These are phyloP conservation scores for Diplocarpon mali DNA, from an alignment of 2,329 filamentous ascomycete species.

Conservation along the genomic window DNA sequence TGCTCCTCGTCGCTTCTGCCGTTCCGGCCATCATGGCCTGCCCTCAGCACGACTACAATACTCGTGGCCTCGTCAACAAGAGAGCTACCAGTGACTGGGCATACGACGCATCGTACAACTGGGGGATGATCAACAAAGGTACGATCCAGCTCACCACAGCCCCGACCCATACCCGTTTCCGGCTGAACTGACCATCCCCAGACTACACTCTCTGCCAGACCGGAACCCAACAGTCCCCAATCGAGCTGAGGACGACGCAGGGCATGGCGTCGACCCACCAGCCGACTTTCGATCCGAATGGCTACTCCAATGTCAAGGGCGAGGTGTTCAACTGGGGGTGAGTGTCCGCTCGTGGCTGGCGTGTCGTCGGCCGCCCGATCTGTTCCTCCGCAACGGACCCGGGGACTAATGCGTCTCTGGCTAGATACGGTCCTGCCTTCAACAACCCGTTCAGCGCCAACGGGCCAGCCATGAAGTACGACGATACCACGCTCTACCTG, in stretches of 20 bases:
- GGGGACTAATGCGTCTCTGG: neutral
- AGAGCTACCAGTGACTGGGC: conserved; percentile 18
- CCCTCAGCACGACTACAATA: conserved; percentile 1
- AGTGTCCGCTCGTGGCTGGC: neutral
- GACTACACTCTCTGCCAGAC: conserved; percentile 37
- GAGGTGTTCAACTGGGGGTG: conserved; percentile 35
- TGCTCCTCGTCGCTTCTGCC: neutral
- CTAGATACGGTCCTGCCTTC: conserved; percentile 35
- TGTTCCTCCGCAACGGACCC: too few relatives aligned
- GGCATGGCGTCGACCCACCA: conserved; percentile 32
- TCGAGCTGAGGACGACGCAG: conserved; percentile 31
- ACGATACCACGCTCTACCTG: conserved; percentile 37
- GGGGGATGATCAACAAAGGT: conserved; percentile 29
- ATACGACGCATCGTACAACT: conserved; percentile 31
- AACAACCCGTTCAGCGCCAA: conserved; percentile 28
- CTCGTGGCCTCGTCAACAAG: conserved; percentile 1
- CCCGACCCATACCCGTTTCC: too few relatives aligned
- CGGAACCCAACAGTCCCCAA: conserved; percentile 40
- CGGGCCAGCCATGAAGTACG: conserved; percentile 33
- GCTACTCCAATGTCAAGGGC: conserved; percentile 28
- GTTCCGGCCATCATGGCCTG: conserved; percentile 3
- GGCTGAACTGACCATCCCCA: conserved; percentile 10
- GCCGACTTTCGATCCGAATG: conserved; percentile 31
- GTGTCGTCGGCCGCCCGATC: too few relatives aligned
- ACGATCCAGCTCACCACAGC: neutral